These are phyloP conservation scores for Diddensiella transvaalensis DNA, from an alignment of 805 yeast genomes.

Conservation along the genomic window DNA sequence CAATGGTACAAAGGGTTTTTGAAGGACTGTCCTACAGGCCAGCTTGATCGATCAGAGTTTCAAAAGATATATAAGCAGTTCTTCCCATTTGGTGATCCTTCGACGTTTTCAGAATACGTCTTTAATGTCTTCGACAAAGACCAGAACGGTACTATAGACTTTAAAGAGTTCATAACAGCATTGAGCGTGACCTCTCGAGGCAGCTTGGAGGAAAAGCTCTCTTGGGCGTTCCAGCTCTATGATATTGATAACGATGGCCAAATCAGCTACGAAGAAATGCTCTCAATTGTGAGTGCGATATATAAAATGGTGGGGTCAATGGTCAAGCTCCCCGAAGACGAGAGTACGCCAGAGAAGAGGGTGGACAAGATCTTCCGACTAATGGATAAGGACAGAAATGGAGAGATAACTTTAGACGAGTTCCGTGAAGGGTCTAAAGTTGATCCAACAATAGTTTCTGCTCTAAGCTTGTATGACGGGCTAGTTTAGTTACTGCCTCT, in stretches of 20 bases:
- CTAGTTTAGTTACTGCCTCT: conserved; percentile 45
- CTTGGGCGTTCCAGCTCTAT: conserved; percentile 86
- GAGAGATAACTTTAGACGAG: conserved; percentile 74
- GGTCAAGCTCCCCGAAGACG: conserved; percentile 86
- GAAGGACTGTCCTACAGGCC: conserved; percentile 91
- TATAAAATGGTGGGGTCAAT: conserved; percentile 95
- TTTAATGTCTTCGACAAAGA: conserved; percentile 87
- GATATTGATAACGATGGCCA: conserved; percentile 79
- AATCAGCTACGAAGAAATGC: conserved; percentile 73
- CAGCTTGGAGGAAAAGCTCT: conserved; percentile 72
- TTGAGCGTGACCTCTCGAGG: conserved; percentile 86
- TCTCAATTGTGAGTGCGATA: conserved; percentile 73
- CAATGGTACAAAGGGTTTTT: conserved; percentile 98
- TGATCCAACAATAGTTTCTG: conserved; percentile 71
- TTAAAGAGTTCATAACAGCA: conserved; percentile 88
- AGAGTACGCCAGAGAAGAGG: conserved; percentile 84
- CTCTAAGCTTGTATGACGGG: conserved; percentile 78
- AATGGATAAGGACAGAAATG: conserved; percentile 68
- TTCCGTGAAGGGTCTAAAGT: conserved; percentile 75
- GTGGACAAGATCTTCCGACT: conserved; percentile 74
- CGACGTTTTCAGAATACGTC: conserved; percentile 81
- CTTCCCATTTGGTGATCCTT: conserved; percentile 97
- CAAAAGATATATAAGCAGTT: conserved; percentile 91
- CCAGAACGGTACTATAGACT: conserved; percentile 75
- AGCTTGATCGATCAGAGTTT: conserved; percentile 80